Percentiles rank a stretch among this genome's conserved stretches.
These are phyloP conservation scores for Leccinum rimulosum DNA, from an alignment of 768 basidiomycete species.

Conservation along the genomic window DNA sequence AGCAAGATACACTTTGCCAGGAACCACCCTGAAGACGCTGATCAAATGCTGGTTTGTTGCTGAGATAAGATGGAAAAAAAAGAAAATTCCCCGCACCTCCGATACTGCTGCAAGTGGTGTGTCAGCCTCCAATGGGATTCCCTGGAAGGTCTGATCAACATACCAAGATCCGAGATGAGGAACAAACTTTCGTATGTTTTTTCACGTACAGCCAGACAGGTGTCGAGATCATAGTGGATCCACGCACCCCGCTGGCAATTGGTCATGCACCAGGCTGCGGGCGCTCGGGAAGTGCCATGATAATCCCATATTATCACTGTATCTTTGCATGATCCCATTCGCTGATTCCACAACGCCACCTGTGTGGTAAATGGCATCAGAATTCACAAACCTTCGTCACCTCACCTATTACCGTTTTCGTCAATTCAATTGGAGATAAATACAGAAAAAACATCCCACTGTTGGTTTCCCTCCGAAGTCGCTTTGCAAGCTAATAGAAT, in stretches of 20 bases:
- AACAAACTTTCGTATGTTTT: not conserved
- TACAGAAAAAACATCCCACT: constrained; percentile 53
- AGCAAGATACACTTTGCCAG: constrained; percentile 52
- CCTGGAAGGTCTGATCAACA: constrained; percentile 37
- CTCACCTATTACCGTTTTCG: constrained; percentile 53
- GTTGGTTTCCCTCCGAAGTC: constrained; percentile 34
- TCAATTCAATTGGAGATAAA: constrained; percentile 60
- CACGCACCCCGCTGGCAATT: constrained; percentile 33
- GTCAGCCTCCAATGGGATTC: constrained; percentile 29
- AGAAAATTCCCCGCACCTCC: constrained; percentile 39
- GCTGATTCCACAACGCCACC: constrained; percentile 69
- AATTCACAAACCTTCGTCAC: not conserved
- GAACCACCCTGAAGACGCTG: constrained; percentile 64
- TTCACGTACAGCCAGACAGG: constrained; percentile 42
- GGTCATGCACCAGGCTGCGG: not conserved
- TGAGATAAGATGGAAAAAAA: constrained; percentile 3
- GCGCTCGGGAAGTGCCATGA: constrained; percentile 53
- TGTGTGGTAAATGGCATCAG: constrained; percentile 24
- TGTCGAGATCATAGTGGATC: constrained; percentile 77
- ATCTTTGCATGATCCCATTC: constrained; percentile 34
- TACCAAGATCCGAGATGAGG: constrained; percentile 34
- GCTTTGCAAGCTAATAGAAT: constrained; percentile 53
- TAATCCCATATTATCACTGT: constrained; percentile 69
- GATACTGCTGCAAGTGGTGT: constrained; percentile 34
- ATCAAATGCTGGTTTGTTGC: constrained; percentile 4